Base-by-base conservation (phyloP, 805 yeast genomes). In the Candida sonorensis region DNA sequence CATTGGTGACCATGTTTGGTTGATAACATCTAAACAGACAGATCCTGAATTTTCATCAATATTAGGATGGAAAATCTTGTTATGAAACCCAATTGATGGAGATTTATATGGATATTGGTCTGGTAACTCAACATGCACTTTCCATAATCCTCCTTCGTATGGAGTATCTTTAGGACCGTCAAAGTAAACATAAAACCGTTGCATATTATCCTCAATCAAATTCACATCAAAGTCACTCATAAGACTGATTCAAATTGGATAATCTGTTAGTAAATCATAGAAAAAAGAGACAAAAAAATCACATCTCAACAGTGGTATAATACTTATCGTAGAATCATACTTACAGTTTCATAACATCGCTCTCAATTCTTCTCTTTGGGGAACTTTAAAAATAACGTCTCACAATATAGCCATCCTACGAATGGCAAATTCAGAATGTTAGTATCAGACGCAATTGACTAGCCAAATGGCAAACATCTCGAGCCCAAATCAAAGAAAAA, bases 1-100 rank as follows among this genome's bases (percentile, higher is more conserved):
- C 86, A 90, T 83, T 2, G 98, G 97, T 26, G 94, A 83, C 98
- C 98, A 90, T 1, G 97, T 86, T 53, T 90, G 96, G 55, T 90
- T 90, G 42, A 90, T 88, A 12, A 92, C 97, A 55, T 90, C 97
- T 30, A 90, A 73, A 59, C 98, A 90, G 6, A 90, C 96, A 0
- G 94, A 77, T 0, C 98, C 98, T 1, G 77, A 78, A 17, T 76
- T 69, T 53, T 87, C 94, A 53, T 90, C 98, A 40, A 90, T 87
- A 51, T 90, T 90, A 5, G 98, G 98, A 55, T 90, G 98, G 60
- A 76, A 88, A 13, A 92, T 90, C 52, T 80, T 82, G 59, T 88
- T 92, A 31, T 76, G 76, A 53, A 90, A 90, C 7, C 97, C 97
- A 41, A 90, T 87, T 11, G 96, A 86, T 5, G 98, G 98, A 4